Percentiles rank a stretch among this genome's conserved stretches.
phyloP scores from a whole-genome alignment of 768 basidiomycete genomes.

The Mycena galericulata region DNA sequence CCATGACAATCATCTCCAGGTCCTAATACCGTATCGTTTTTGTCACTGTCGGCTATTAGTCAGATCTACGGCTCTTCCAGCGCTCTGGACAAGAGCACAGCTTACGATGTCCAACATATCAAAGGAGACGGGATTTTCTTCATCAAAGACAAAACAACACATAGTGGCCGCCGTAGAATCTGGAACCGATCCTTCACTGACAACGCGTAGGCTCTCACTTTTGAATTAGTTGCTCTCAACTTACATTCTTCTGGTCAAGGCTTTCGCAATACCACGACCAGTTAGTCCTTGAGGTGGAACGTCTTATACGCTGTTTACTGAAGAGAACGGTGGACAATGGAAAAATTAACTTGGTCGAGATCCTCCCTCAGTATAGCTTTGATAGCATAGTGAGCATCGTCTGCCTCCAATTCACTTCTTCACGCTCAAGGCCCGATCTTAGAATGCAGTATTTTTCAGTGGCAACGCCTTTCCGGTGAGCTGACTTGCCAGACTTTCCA shows the following conservation, averaged over 20 bases:
- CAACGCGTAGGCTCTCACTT: background rate
- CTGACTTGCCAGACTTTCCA: background rate
- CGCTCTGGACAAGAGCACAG: conserved; percentile 2
- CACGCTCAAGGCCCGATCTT: no score
- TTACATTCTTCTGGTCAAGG: background rate
- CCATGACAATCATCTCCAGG: background rate
- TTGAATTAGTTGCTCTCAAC: no score
- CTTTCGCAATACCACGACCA: background rate
- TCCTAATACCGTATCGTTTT: conserved; percentile 12
- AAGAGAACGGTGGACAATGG: conserved; percentile 1
- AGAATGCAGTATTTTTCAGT: conserved; percentile 23
- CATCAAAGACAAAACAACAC: conserved; percentile 14
- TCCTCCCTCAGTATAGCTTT: conserved; percentile 5
- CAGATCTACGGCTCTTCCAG: conserved; percentile 2
- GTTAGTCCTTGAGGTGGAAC: background rate
- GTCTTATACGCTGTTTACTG: background rate
- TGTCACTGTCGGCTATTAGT: background rate
- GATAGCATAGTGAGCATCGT: no score
- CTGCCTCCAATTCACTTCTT: no score
- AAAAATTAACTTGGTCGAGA: conserved; percentile 3
- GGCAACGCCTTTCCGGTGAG: conserved; percentile 14
- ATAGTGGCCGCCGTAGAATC: background rate
- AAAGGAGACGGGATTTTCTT: conserved; percentile 9
- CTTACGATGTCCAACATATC: conserved; percentile 2
- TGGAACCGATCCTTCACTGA: conserved; percentile 22